Conservation (phyloP, 805 yeast genomes). For the Priceomyces haplophilus region DNA sequence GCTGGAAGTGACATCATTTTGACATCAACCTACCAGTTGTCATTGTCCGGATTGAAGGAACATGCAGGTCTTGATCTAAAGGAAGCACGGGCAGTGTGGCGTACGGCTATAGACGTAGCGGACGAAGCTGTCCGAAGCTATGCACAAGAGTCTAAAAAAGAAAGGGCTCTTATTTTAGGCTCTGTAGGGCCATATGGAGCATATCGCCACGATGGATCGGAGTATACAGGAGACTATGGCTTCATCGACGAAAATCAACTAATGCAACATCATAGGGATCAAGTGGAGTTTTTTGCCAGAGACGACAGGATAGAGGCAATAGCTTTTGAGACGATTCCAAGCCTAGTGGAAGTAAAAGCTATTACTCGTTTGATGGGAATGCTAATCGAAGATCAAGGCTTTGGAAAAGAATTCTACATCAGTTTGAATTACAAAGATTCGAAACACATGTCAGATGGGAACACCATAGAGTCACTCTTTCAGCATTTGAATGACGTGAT, state of each 20-base stretch:
- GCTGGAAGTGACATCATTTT: slow-evolving; percentile 56
- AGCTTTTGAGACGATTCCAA: slow-evolving; percentile 74
- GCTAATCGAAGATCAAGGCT: slow-evolving; percentile 5
- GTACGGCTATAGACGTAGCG: slow-evolving; percentile 22
- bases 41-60: slow-evolving; percentile 37
- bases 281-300: slow-evolving; percentile 34
- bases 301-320: slow-evolving; percentile 50
- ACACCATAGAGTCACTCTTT: slow-evolving; percentile 21
- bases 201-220: slow-evolving; percentile 62
- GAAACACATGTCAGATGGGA: slow-evolving; percentile 29
- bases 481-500: slow-evolving; percentile 14
- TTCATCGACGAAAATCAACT: slow-evolving; percentile 39
- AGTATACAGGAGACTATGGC: slow-evolving; percentile 66
- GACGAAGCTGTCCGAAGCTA: slow-evolving; percentile 12
- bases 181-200: slow-evolving; percentile 81
- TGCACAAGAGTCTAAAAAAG: neutral
- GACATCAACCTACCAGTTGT: slow-evolving; percentile 62
- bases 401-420: slow-evolving; percentile 43
- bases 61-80: slow-evolving; percentile 16
- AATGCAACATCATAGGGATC: slow-evolving; percentile 48
- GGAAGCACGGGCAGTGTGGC: slow-evolving; percentile 20
- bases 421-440: slow-evolving; percentile 30
- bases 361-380: slow-evolving; percentile 37
- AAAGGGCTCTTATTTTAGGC: slow-evolving; percentile 45
- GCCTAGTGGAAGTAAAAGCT: slow-evolving; percentile 51